Conservation (phyloP, 2,329 filamentous ascomycete genomes). For the Colletotrichum sp. region DNA sequence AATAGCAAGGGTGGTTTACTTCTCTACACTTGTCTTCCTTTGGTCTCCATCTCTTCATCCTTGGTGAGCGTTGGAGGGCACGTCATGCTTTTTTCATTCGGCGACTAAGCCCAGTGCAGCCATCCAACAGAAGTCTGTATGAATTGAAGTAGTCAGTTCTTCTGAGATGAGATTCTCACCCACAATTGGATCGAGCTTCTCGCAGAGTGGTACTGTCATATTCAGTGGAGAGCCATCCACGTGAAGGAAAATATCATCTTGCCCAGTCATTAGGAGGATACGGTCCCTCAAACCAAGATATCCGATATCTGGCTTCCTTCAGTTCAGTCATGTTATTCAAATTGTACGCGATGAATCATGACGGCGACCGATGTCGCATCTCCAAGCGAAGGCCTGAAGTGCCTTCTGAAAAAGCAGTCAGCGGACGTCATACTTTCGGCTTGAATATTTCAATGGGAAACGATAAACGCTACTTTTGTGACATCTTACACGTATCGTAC, state of each 20-base stretch:
- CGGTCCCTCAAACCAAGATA: neutral
- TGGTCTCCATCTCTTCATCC: neutral
- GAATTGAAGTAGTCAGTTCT: neutral
- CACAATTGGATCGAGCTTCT: neutral
- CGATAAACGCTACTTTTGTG: neutral
- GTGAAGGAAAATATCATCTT: neutral
- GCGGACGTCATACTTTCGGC: neutral
- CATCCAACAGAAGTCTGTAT: neutral
- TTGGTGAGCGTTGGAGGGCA: rapidly evolving
- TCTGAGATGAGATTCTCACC: rapidly evolving
- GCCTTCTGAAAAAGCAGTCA: neutral
- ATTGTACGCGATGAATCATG: rapidly evolving
- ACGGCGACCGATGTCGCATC: neutral
- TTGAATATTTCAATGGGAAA: neutral
- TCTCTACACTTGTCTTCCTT: neutral
- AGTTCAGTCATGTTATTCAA: neutral
- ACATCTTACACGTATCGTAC: rapidly evolving
- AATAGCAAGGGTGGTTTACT: rapidly evolving
- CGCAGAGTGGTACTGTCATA: neutral
- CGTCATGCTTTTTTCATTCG: rapidly evolving
- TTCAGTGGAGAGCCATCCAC: neutral
- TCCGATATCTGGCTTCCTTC: neutral
- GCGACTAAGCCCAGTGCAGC: neutral
- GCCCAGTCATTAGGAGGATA: neutral
- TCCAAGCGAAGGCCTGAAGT: neutral